Evolutionary conservation across 805 yeast species (phyloP).

Genomic region (Cyberlindnera misumaiensis): DNA sequence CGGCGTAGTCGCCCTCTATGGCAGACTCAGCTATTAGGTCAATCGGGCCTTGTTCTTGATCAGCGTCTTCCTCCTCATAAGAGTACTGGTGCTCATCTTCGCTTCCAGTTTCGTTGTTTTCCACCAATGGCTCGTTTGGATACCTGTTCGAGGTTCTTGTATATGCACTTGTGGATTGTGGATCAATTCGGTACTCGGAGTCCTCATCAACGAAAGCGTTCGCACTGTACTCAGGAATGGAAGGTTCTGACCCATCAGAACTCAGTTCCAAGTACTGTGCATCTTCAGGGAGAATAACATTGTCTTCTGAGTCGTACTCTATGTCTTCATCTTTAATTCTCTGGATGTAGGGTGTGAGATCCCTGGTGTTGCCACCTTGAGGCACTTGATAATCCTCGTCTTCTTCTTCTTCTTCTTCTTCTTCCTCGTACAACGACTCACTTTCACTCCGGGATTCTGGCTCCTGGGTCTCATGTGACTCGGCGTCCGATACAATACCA

Average conservation of each 20-base stretch:
- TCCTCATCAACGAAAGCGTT: conserved; percentile 2
- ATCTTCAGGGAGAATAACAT: conserved; percentile 4
- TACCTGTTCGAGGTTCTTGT: not conserved
- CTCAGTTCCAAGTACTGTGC: conserved; percentile 6
- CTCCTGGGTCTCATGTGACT: not conserved
- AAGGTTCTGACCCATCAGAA: conserved; percentile 2
- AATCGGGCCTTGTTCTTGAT: not conserved
- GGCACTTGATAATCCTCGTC: not conserved
- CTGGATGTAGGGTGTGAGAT: conserved; percentile 1
- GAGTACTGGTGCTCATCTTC: too few species aligned
- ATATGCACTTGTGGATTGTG: not conserved
- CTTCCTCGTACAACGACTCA: too few species aligned
- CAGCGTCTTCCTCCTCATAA: not conserved
- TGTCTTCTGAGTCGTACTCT: conserved; percentile 10
- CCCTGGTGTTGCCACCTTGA: not conserved
- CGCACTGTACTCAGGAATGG: too few species aligned
- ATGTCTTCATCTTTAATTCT: conserved; percentile 4
- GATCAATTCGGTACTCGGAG: conserved; percentile 1
- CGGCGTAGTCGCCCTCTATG: not conserved
- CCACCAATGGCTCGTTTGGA: not conserved
- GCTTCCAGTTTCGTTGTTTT: not conserved
- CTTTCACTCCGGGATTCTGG: not conserved
- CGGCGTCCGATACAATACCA: not conserved
- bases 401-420: conserved; percentile 21
- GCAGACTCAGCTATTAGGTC: not conserved